Percentiles rank a stretch among this genome's conserved stretches.
Evolutionary conservation across 768 basidiomycete genomes (phyloP).

Genomic region (Amanita thiersii): DNA sequence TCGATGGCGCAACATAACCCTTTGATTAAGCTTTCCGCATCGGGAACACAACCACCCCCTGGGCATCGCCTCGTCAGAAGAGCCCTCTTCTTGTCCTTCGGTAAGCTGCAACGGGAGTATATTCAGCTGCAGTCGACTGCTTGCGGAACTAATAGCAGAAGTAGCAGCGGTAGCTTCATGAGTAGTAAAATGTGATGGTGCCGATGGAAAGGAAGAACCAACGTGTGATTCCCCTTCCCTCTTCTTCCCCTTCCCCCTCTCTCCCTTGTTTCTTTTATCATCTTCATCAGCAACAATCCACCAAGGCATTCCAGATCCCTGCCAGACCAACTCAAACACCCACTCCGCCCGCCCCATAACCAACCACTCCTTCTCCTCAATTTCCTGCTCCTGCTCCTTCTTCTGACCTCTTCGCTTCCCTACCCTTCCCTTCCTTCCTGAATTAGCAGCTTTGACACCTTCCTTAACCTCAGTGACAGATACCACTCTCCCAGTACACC

Average conservation of each 20-base stretch:
- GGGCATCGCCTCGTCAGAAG: slow-evolving; percentile 5
- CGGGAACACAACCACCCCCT: slow-evolving; percentile 7
- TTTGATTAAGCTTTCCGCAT: slow-evolving; percentile 9
- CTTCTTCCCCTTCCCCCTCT: too few relatives aligned
- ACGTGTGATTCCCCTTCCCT: too few relatives aligned
- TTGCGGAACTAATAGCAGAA: background rate
- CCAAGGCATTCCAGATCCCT: background rate
- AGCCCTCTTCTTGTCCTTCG: slow-evolving; percentile 7
- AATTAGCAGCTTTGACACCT: background rate
- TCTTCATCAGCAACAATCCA: too few relatives aligned
- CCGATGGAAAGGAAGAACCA: background rate
- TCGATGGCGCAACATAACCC: slow-evolving; percentile 9
- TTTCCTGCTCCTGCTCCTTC: background rate
- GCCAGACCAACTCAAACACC: slow-evolving; percentile 1
- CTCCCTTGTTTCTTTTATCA: too few relatives aligned
- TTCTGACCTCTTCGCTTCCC: background rate
- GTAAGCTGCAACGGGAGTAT: slow-evolving; percentile 3
- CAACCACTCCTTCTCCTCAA: background rate
- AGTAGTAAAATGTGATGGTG: background rate
- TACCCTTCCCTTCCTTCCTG: background rate
- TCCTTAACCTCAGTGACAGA: background rate
- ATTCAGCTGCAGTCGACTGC: background rate
- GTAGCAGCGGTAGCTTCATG: background rate
- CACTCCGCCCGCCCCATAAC: slow-evolving; percentile 3
- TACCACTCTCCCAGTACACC: background rate